These are phyloP conservation scores for Bryopsis sp. DNA, from an alignment of 139 green algal genomes.

Conservation along the genomic window DNA sequence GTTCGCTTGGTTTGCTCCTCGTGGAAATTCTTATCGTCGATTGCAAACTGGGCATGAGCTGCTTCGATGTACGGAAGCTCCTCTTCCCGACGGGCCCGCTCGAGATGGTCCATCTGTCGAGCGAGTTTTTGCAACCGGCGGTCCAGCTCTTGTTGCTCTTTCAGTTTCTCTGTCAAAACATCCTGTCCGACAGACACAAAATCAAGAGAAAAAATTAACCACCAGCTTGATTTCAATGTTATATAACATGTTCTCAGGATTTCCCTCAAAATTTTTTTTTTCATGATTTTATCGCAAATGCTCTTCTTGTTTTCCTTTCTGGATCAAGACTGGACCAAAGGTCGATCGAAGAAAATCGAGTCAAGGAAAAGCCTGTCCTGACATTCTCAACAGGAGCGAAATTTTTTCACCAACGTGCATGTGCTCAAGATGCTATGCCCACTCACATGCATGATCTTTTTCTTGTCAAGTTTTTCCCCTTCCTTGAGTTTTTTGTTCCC, in stretches of 20 bases:
- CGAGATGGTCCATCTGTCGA: constrained; percentile 88
- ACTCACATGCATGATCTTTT: constrained; percentile 47
- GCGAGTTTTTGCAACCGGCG: constrained; percentile 59
- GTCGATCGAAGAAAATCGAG: not conserved
- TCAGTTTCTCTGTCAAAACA: constrained; percentile 55
- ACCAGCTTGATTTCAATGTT: constrained; percentile 9
- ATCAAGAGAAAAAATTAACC: constrained; percentile 21
- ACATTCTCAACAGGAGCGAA: not conserved
- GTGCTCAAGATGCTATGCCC: constrained; percentile 17
- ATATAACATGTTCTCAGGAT: not conserved
- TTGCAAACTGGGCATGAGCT: constrained; percentile 19
- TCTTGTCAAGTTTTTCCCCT: constrained; percentile 70
- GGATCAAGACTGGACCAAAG: not conserved
- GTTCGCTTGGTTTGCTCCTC: constrained; percentile 1
- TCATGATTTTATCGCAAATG: not conserved
- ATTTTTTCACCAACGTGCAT: constrained; percentile 16
- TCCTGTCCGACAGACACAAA: constrained; percentile 29
- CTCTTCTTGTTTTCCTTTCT: constrained; percentile 20
- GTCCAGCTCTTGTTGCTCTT: constrained; percentile 71
- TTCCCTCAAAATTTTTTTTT: not conserved
- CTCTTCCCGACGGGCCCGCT: constrained; percentile 86
- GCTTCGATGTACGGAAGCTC: constrained; percentile 60
- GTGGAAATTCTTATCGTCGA: constrained; percentile 19
- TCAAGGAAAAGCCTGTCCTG: not conserved
- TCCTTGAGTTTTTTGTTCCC: constrained; percentile 57